Conservation (phyloP, 2,329 filamentous ascomycete genomes). For the Alternaria tenuissima region DNA sequence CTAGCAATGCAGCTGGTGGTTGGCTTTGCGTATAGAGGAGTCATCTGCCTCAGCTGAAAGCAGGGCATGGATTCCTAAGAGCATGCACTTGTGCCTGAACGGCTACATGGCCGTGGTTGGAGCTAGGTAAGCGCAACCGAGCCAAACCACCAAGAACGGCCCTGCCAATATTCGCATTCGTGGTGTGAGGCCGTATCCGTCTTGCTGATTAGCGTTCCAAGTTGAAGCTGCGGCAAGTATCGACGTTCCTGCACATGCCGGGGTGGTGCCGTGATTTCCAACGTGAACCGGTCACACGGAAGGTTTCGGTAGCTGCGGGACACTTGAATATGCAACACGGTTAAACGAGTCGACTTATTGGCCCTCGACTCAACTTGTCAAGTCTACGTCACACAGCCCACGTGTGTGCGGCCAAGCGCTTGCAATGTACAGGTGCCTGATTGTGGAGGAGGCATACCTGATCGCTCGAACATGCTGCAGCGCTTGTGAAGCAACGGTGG, state of each 20-base stretch:
- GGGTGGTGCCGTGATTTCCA: slow-evolving; percentile 12
- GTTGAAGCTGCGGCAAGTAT: slow-evolving; percentile 7
- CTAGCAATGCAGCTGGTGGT: slow-evolving; percentile 10
- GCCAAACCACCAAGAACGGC: slow-evolving; percentile 1
- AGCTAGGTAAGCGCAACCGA: slow-evolving; percentile 17
- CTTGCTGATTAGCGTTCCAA: slow-evolving; percentile 2
- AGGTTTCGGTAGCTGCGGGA: slow-evolving; percentile 23
- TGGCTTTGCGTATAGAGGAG: slow-evolving; percentile 17
- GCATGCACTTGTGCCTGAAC: slow-evolving; percentile 10
- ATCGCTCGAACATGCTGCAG: slow-evolving; percentile 8
- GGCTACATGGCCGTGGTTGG: background rate
- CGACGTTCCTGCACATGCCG: slow-evolving; percentile 12
- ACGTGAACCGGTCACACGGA: slow-evolving; percentile 26
- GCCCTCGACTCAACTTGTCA: slow-evolving; percentile 9
- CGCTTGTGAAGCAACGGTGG: slow-evolving; percentile 5
- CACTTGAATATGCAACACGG: slow-evolving; percentile 13
- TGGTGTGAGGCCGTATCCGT: slow-evolving; percentile 16
- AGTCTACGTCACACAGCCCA: slow-evolving; percentile 23
- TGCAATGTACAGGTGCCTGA: slow-evolving; percentile 16
- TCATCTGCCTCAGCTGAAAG: slow-evolving; percentile 12
- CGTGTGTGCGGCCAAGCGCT: slow-evolving; percentile 2
- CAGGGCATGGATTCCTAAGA: slow-evolving; percentile 7
- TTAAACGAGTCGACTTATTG: slow-evolving; percentile 11
- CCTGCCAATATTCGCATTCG: slow-evolving; percentile 17
- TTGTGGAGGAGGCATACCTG: slow-evolving; percentile 11